A percentile compares a stretch with the other conserved stretches of the same genome.
Conservation (phyloP, 805 yeast genomes). For the Kodamaea fukazawae region DNA sequence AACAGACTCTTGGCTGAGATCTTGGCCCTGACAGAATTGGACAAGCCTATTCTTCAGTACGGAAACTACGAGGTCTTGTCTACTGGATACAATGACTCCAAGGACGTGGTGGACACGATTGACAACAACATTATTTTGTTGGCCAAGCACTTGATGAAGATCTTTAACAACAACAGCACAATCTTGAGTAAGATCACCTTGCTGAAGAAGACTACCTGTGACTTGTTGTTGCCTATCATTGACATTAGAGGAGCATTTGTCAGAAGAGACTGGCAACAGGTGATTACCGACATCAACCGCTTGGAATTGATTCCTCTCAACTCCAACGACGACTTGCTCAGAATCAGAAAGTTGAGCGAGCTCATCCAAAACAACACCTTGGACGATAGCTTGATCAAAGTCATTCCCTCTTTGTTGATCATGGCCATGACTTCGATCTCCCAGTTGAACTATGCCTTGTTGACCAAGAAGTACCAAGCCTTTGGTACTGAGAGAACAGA, state of each 20-base stretch:
- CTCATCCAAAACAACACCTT: constrained; percentile 52
- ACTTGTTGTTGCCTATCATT: constrained; percentile 61
- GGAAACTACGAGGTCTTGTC: constrained; percentile 34
- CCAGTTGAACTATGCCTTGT: constrained; percentile 48
- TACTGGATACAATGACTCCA: constrained; percentile 28
- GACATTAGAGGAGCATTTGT: constrained; percentile 61
- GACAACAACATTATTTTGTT: constrained; percentile 49
- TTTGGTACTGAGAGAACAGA: constrained; percentile 50
- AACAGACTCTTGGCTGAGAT: constrained; percentile 78
- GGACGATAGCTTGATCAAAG: constrained; percentile 72
- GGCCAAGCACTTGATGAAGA: constrained; percentile 43
- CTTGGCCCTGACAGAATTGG: constrained; percentile 66
- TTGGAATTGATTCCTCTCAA: constrained; percentile 66
- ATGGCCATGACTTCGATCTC: constrained; percentile 79
- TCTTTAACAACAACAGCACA: constrained; percentile 53
- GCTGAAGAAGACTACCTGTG: constrained; percentile 62
- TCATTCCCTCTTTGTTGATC: constrained; percentile 74
- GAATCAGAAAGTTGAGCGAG: constrained; percentile 66
- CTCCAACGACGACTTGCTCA: constrained; percentile 47
- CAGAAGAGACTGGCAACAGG: constrained; percentile 55
- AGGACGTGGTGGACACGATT: constrained; percentile 34
- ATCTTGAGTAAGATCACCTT: constrained; percentile 55
- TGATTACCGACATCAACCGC: constrained; percentile 53
- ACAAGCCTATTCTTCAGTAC: constrained; percentile 47
- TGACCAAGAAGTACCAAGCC: constrained; percentile 43